A percentile compares a stretch with the other conserved stretches of the same genome.
Conservation (phyloP, 2,329 filamentous ascomycete genomes). For the Huntiella omanensis region DNA sequence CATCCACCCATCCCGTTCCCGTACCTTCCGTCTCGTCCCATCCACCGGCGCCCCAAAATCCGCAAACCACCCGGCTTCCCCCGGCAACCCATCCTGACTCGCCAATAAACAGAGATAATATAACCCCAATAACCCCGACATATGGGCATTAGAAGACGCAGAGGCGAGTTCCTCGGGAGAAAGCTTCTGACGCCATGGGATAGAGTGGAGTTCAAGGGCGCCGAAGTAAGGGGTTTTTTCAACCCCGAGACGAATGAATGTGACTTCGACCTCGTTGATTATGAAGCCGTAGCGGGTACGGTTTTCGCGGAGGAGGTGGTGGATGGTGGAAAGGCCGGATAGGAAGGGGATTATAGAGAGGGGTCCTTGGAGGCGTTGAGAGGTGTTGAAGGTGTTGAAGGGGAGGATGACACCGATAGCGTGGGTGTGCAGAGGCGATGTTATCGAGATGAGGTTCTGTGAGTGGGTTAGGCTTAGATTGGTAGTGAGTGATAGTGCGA, state of each 20-base stretch:
- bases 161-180: constrained; percentile 20
- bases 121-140: constrained; percentile 55
- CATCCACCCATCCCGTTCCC: constrained; percentile 57
- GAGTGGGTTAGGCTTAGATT: constrained; percentile 36
- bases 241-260: constrained; percentile 66
- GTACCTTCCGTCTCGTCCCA: constrained; percentile 48
- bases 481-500: constrained; percentile 53
- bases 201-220: constrained; percentile 56
- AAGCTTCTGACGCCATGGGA: constrained; percentile 19
- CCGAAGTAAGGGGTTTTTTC: constrained; percentile 64
- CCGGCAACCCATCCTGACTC: constrained; percentile 36
- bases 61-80: constrained; percentile 44
- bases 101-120: constrained; percentile 63
- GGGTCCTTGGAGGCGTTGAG: constrained; percentile 72
- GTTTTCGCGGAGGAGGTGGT: constrained; percentile 85
- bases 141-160: constrained; percentile 25
- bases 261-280: constrained; percentile 85
- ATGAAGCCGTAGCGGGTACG: constrained; percentile 90
- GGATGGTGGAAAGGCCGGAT: constrained; percentile 65
- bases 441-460: constrained; percentile 20
- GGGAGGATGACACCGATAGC: constrained; percentile 75
- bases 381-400: constrained; percentile 89
- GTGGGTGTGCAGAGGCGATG: constrained; percentile 45
- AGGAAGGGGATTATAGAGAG: constrained; percentile 80
- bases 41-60: constrained; percentile 62